A percentile compares a stretch with the other conserved stretches of the same genome.
Evolutionary conservation across 169 alveolate genomes (phyloP).

Genomic region (Eimeria falciformis): DNA sequence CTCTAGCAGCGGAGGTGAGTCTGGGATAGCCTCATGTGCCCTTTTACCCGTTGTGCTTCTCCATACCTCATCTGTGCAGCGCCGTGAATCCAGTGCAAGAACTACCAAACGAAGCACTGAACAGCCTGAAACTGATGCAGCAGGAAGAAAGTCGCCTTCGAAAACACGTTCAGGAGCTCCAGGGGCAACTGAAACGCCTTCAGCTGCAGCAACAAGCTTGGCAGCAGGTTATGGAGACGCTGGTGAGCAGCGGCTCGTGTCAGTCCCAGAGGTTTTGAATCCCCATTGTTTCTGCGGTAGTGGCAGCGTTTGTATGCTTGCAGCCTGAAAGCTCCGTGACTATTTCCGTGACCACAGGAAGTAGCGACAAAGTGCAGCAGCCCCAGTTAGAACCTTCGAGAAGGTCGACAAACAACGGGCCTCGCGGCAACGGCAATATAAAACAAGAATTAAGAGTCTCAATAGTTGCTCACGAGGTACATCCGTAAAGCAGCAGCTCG

Average conservation of each 20-base stretch:
- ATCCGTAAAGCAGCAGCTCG: neutral
- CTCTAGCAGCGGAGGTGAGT: no score
- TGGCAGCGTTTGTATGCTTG: no score
- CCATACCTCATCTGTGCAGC: neutral
- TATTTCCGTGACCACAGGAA: no score
- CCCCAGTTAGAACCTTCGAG: neutral
- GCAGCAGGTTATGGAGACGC: neutral
- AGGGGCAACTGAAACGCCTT: conserved; percentile 22
- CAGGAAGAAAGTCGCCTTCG: conserved; percentile 13
- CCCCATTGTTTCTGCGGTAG: no score
- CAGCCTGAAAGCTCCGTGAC: no score
- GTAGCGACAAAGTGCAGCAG: neutral
- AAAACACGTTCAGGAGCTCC: conserved; percentile 40
- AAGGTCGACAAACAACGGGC: neutral
- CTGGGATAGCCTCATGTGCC: no score
- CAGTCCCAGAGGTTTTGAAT: no score
- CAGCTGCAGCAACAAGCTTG: neutral
- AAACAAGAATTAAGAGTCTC: neutral
- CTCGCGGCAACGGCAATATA: neutral
- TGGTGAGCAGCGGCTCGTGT: neutral
- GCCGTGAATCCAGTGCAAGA: neutral
- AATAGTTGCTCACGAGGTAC: neutral
- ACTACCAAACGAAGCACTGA: neutral
- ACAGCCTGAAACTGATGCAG: neutral
- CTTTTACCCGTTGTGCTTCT: neutral